These are phyloP conservation scores for Imleria badia DNA, from an alignment of 768 basidiomycete genomes.

Conservation along the genomic window DNA sequence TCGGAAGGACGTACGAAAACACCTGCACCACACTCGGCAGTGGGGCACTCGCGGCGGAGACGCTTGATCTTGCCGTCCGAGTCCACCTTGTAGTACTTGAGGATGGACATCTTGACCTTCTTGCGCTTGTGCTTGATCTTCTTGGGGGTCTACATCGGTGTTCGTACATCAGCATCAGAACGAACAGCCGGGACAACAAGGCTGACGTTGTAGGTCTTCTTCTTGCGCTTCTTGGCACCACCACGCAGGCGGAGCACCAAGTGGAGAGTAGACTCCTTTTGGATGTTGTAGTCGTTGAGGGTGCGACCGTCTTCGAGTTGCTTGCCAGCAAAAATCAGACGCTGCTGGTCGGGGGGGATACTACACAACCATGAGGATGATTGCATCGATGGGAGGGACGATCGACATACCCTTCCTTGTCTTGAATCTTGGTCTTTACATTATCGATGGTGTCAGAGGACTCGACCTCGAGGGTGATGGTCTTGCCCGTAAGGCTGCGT, in stretches of 20 bases:
- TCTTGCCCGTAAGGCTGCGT: constrained; percentile 93
- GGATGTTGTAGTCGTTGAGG: constrained; percentile 94
- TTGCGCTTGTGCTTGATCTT: constrained; percentile 99
- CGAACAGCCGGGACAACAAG: neutral
- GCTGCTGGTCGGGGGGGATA: constrained; percentile 93
- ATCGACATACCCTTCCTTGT: constrained; percentile 83
- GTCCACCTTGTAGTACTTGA: constrained; percentile 99
- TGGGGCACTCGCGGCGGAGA: constrained; percentile 93
- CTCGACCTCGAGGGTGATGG: constrained; percentile 97
- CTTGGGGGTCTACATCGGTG: constrained; percentile 75
- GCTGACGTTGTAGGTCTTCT: constrained; percentile 97
- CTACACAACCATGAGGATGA: constrained; percentile 36
- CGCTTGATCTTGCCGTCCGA: constrained; percentile 99
- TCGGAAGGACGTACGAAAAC: constrained; percentile 63
- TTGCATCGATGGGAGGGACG: neutral
- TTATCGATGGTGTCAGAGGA: constrained; percentile 97
- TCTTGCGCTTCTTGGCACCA: constrained; percentile 99
- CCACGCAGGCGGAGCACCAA: constrained; percentile 96
- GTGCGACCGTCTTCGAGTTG: constrained; percentile 99
- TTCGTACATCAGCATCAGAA: constrained; percentile 3
- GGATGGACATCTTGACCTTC: constrained; percentile 99
- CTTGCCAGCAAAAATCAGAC: constrained; percentile 98
- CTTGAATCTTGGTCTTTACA: constrained; percentile 97
- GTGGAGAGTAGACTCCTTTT: constrained; percentile 99
- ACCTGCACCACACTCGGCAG: constrained; percentile 80